A percentile compares a stretch with the other conserved stretches of the same genome.
phyloP scores from a whole-genome alignment of 257 asterid genomes.

The Salvia miltiorrhiza region DNA sequence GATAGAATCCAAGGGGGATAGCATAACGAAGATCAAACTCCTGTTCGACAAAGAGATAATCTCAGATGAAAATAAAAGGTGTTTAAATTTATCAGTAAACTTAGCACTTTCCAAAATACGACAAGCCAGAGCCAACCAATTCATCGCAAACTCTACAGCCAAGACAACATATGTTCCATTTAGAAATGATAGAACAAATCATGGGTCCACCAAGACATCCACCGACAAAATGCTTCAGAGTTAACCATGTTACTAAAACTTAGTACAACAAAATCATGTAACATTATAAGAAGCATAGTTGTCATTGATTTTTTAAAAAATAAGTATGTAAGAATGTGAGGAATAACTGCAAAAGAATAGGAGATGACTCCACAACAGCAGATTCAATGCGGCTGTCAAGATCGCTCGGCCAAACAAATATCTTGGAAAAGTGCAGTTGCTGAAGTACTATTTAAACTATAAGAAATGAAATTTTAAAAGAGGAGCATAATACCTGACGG shows the following conservation, averaged over 20 bases:
- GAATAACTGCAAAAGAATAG: not conserved
- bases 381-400: not conserved
- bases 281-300: not conserved
- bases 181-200: constrained; percentile 2
- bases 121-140: constrained; percentile 2
- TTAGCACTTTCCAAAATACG: constrained; percentile 4
- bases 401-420: constrained; percentile 10
- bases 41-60: constrained; percentile 37
- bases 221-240: not conserved
- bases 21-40: constrained; percentile 89
- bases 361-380: not conserved
- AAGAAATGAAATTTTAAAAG: not conserved
- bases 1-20: constrained; percentile 77
- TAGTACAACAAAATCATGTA: not conserved
- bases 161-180: not conserved
- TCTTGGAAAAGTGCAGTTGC: constrained; percentile 8
- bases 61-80: constrained; percentile 14
- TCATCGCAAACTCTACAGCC: constrained; percentile 4
- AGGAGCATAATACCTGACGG: constrained; percentile 66
- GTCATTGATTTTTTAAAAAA: not conserved
- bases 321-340: not conserved
- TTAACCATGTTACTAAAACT: not conserved
- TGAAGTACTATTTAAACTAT: not conserved
- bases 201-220: not conserved
- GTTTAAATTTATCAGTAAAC: not conserved